A percentile compares a stretch with the other conserved stretches of the same genome.
Conservation (phyloP, 345 rosid species). For the Gossypium herbaceum region DNA sequence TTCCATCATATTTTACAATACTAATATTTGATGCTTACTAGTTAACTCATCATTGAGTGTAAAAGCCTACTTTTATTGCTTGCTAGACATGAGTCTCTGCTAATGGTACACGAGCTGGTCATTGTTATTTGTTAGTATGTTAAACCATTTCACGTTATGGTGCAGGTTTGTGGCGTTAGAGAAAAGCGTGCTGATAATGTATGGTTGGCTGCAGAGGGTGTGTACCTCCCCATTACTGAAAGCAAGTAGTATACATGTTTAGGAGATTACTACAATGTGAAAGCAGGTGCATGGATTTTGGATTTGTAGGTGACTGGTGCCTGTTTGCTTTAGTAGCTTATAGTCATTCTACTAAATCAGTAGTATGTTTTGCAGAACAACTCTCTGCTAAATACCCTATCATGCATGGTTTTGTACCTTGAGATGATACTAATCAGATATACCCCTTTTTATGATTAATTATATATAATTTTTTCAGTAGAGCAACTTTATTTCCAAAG, state of each 20-base stretch:
- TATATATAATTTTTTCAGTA: background rate
- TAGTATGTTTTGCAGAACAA: background rate
- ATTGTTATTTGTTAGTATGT: background rate
- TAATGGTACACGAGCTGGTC: background rate
- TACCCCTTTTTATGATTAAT: background rate
- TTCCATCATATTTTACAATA: background rate
- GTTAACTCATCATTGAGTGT: background rate
- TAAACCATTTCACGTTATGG: slow-evolving; percentile 7
- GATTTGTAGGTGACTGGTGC: slow-evolving; percentile 29
- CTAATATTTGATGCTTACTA: background rate
- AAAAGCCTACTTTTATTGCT: background rate
- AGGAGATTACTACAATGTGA: slow-evolving; percentile 4
- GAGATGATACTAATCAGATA: slow-evolving; percentile 1
- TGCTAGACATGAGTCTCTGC: background rate
- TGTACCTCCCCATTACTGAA: slow-evolving; percentile 71
- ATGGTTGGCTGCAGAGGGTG: slow-evolving; percentile 98
- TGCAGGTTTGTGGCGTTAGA: slow-evolving; percentile 80
- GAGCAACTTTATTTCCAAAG: background rate
- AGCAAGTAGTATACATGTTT: slow-evolving; percentile 37
- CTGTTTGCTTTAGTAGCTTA: slow-evolving; percentile 25
- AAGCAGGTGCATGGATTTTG: slow-evolving; percentile 40
- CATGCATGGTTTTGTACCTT: slow-evolving; percentile 5
- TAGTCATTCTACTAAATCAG: slow-evolving; percentile 14
- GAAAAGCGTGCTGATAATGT: slow-evolving; percentile 80
- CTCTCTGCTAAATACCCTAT: slow-evolving; percentile 4